Base-by-base conservation (phyloP, 495 filamentous ascomycete species). In the Chaetomium cochliodes region DNA sequence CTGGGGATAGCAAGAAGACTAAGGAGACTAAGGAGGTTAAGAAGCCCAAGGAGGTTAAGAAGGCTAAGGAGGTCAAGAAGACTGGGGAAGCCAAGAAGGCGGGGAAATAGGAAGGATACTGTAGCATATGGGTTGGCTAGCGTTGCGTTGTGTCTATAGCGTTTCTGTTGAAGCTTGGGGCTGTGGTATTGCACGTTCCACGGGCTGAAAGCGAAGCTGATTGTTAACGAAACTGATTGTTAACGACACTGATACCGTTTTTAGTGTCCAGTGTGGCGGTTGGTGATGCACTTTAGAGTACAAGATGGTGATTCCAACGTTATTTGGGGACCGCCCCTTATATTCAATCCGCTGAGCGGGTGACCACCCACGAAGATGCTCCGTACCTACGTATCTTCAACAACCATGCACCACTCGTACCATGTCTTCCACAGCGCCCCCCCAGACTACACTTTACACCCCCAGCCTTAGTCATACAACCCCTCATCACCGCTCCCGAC, bases 401-500 rank as follows among this genome's bases (percentile, higher is more conserved):
- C 30, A 3, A 33, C 33, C 33, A 37, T 37, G 8, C 33, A 44
- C 9, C 16, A 15, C 13, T 18, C 16, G 16, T 44, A 16, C 41
- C 41, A 18, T 4, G 5, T 11, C 18, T 11, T 44, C 3, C 18
- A 3, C 46, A 49, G 8, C 46, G 18, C 1, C 18, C 1, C 18
- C n/a, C 50, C 15, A 53, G 18, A 37, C 28, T 28, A 20, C 20
- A 12, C 52, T 26, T 8, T 56, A 44, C 42, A 37, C n/a, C n/a
- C n/a, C n/a, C 11, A 37, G 5, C 33, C 33, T 37, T 68, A 75
- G n/a, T 72, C 70, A 72, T 76, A 76, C 64, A 76, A 65, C 49
- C 68, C 70, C 58, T 76, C 73, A 58, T 74, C 73, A n/a, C 70
- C 72, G 47, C 59, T 62, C 39, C 41, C 72, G n/a, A 42, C 44